phyloP scores from a whole-genome alignment of 352 stramenopile genomes.

The Blastocystis sp. region DNA sequence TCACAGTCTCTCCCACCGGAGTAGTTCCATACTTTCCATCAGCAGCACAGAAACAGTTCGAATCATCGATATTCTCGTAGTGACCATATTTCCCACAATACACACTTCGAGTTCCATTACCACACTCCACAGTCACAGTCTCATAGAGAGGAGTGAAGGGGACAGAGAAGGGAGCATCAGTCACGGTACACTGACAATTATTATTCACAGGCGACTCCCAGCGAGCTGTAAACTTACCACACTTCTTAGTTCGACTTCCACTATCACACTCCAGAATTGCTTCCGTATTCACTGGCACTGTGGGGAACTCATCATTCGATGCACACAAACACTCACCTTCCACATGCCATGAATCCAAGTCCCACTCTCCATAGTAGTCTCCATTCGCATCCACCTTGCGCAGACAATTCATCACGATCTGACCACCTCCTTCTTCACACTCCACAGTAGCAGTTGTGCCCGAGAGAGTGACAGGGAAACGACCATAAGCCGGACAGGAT shows the following conservation, averaged over 20 bases:
- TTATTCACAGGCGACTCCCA: neutral
- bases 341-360: constrained; percentile 9
- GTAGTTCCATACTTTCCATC: neutral
- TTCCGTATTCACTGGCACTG: neutral
- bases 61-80: neutral
- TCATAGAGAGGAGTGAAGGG: neutral
- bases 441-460: neutral
- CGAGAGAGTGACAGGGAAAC: constrained; percentile 17
- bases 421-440: constrained; percentile 5
- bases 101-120: neutral
- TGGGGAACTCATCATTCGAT: neutral
- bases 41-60: neutral
- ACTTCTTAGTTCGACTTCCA: neutral
- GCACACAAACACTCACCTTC: neutral
- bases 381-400: constrained; percentile 33
- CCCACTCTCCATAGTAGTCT: constrained; percentile 37
- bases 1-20: neutral
- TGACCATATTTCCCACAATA: neutral
- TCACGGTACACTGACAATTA: neutral
- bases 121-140: neutral
- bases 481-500: constrained; percentile 1
- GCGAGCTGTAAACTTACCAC: constrained; percentile 3
- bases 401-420: constrained; percentile 19
- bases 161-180: neutral
- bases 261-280: neutral